Base-by-base conservation (phyloP, 2,329 filamentous ascomycete species). In the Clarireedia sp. region DNA sequence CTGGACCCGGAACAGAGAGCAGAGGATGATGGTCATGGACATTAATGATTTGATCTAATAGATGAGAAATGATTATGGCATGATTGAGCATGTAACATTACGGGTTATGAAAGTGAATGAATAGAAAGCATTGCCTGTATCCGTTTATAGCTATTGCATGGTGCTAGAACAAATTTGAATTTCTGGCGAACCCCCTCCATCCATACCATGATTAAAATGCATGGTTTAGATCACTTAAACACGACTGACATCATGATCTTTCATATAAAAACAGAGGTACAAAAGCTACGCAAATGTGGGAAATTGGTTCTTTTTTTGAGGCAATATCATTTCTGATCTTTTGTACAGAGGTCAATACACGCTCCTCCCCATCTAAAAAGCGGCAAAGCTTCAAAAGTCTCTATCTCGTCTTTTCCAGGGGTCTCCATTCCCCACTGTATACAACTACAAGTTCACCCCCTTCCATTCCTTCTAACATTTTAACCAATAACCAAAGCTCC, bases 401-500 rank as follows among this genome's bases (percentile, higher is more conserved):
- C 24, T 36, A 41, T 36, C 24, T 38, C 23, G 33, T 23, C 48
- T 26, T 40, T 46, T 49, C 54, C 16, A 36, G 41, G 44, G 29
- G 41, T 29, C 41, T 16, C 21, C 54, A 47, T 26, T 36, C 21
- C 40, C 54, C 33, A 38, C 38, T 54, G 51, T 56, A 54, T 54
- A 58, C 55, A 60, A 49, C 38, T 45, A 55, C 45, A 50, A 37
- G 50, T 16, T 12, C 40, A 24, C 24, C 43, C 40, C 38, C 49
- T 36, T 10, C 43, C 14, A 36, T 43, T 10, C 41, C 24, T 46
- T 51, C 21, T 45, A 46, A 33, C 10, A 14, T 19, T 81, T 57
- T 92, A 99, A 87, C 94, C 94, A 75, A 99, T 95, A 67, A 97
- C 75, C 66, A 99, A 79, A 76, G 85, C 86, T 71, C 82, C 85